Conservation (phyloP, 352 stramenopile genomes). For the Phytophthora fragariaefolia region DNA sequence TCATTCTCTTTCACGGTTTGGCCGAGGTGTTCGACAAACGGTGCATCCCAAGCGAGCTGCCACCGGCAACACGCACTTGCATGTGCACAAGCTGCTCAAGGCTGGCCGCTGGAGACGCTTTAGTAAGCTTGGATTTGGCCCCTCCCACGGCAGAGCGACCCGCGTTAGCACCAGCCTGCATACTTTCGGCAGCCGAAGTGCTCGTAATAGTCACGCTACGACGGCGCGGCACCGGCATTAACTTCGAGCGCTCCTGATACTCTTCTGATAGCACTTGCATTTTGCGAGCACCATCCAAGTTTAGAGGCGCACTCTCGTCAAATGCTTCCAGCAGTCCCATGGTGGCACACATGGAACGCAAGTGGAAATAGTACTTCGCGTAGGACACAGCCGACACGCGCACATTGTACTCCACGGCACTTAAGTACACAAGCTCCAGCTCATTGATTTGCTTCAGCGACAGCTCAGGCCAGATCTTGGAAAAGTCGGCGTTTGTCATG, state of each 20-base stretch:
- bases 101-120: slow-evolving; percentile 71
- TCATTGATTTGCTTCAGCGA: slow-evolving; percentile 95
- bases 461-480: slow-evolving; percentile 92
- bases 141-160: slow-evolving; percentile 25
- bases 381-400: slow-evolving; percentile 88
- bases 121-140: slow-evolving; percentile 29
- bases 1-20: slow-evolving; percentile 34
- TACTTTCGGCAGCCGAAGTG: slow-evolving; percentile 48
- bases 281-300: slow-evolving; percentile 84
- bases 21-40: slow-evolving; percentile 50
- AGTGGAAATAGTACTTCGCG: slow-evolving; percentile 97
- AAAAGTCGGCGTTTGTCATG: slow-evolving; percentile 98
- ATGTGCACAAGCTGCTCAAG: slow-evolving; percentile 88
- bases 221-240: slow-evolving; percentile 70
- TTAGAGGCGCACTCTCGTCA: slow-evolving; percentile 79
- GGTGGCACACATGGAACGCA: slow-evolving; percentile 94
- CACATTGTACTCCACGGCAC: slow-evolving; percentile 91
- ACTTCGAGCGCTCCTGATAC: slow-evolving; percentile 85
- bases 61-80: slow-evolving; percentile 78
- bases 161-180: slow-evolving; percentile 28
- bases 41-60: slow-evolving; percentile 56
- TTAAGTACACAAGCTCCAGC: slow-evolving; percentile 94
- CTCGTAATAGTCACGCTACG: slow-evolving; percentile 83
- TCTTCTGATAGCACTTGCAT: slow-evolving; percentile 90
- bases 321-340: slow-evolving; percentile 85